phyloP scores from a whole-genome alignment of 148 eudicot species.

The Rhododendron molle region DNA sequence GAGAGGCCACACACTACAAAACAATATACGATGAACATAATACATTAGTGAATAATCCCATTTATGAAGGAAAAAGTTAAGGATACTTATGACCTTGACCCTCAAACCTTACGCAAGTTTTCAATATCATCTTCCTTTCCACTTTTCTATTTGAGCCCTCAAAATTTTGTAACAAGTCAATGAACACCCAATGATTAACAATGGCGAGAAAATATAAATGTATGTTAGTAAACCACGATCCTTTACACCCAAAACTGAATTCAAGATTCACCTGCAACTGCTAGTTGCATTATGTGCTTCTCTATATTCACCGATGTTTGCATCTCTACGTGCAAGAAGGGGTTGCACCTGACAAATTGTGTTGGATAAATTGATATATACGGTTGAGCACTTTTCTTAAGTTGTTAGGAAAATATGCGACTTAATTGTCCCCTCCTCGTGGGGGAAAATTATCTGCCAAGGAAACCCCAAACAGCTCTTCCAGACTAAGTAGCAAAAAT shows the following conservation, averaged over 20 bases:
- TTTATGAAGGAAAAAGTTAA: neutral
- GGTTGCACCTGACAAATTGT: neutral
- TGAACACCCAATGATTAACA: neutral
- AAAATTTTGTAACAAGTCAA: neutral
- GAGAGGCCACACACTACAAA: slow-evolving; percentile 89
- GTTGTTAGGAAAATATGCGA: neutral
- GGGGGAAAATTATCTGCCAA: neutral
- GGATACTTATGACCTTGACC: neutral
- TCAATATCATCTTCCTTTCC: neutral
- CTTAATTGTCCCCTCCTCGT: neutral
- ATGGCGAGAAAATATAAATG: neutral
- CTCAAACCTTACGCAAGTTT: neutral
- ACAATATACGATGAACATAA: neutral
- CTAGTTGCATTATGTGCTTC: neutral
- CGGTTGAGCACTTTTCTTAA: neutral
- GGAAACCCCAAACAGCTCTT: neutral
- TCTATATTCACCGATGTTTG: neutral
- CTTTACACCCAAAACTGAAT: neutral
- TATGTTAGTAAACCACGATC: neutral
- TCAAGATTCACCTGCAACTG: neutral
- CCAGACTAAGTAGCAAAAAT: neutral
- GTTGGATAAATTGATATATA: neutral
- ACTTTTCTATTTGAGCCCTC: neutral
- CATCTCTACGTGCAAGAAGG: neutral
- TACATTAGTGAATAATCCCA: neutral